Evolutionary conservation across 2,329 filamentous ascomycete genomes (phyloP).

Genomic region (Botrytis porri): DNA sequence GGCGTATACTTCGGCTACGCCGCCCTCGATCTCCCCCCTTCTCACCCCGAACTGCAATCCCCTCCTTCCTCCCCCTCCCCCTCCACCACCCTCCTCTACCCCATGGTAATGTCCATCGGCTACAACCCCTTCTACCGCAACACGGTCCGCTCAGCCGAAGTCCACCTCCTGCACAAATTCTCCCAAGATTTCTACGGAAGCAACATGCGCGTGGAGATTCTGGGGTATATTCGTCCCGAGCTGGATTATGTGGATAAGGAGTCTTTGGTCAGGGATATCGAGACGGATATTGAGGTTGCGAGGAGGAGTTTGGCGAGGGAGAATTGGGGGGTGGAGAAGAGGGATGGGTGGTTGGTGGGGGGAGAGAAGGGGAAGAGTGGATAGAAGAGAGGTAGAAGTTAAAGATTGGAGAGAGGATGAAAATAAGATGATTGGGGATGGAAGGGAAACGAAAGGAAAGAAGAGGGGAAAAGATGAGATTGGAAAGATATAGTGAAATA

Average conservation of each 20-base stretch:
- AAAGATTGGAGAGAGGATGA: constrained; percentile 8
- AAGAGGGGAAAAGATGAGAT: neutral
- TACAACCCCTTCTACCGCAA: constrained; percentile 99
- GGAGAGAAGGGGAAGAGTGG: constrained; percentile 1
- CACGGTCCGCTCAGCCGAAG: constrained; percentile 78
- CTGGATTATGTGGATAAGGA: constrained; percentile 83
- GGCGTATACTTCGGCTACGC: constrained; percentile 96
- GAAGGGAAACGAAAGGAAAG: constrained; percentile 6
- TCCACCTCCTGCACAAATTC: constrained; percentile 82
- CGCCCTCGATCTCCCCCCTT: constrained; percentile 58
- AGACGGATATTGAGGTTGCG: constrained; percentile 82
- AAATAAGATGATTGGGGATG: constrained; percentile 23
- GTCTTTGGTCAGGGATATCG: constrained; percentile 82
- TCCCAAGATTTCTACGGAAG: constrained; percentile 78
- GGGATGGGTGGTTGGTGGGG: constrained; percentile 26
- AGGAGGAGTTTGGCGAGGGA: constrained; percentile 65
- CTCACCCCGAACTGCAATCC: constrained; percentile 41
- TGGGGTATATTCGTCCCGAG: constrained; percentile 88
- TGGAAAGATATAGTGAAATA: neutral
- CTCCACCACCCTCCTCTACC: constrained; percentile 55
- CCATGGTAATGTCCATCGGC: constrained; percentile 91
- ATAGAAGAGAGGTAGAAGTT: constrained; percentile 49
- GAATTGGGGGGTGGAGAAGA: constrained; percentile 48
- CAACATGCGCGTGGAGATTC: constrained; percentile 73
- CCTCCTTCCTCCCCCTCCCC: constrained; percentile 18